Evolutionary conservation across 176 grass and related monocot species (phyloP).

Genomic region (Cenchrus americanus): DNA sequence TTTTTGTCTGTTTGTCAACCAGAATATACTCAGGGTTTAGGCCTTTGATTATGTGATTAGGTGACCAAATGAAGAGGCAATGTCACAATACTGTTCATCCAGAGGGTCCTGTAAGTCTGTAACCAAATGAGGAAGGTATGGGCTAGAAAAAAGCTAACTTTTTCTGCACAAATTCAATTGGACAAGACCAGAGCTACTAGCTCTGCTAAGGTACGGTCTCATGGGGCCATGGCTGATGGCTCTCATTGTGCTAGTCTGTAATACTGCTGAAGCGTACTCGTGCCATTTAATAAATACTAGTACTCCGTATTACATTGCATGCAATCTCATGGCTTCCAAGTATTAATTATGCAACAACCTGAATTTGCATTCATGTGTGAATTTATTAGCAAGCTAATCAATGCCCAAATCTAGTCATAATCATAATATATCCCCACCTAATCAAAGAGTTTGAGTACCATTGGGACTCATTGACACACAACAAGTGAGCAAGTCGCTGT

Average conservation of each 20-base stretch:
- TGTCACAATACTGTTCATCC: too few relatives aligned
- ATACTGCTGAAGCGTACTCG: neutral
- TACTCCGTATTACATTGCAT: neutral
- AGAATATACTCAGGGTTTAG: neutral
- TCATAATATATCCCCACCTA: slow-evolving; percentile 25
- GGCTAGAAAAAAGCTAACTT: too few relatives aligned
- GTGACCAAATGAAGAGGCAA: too few relatives aligned
- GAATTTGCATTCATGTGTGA: slow-evolving; percentile 17
- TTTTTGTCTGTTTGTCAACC: slow-evolving; percentile 31
- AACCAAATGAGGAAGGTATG: too few relatives aligned
- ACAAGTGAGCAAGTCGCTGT: slow-evolving; percentile 28
- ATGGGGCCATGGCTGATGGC: neutral
- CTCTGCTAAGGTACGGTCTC: neutral
- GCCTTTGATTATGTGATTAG: too few relatives aligned
- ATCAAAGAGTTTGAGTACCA: slow-evolving; percentile 45
- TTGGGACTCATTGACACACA: neutral
- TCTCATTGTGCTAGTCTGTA: neutral
- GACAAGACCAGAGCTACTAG: neutral
- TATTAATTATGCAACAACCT: slow-evolving; percentile 1
- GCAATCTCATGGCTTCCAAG: neutral
- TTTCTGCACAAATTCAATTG: too few relatives aligned
- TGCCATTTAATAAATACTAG: slow-evolving; percentile 17
- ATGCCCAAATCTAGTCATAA: slow-evolving; percentile 25
- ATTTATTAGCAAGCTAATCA: slow-evolving; percentile 16
- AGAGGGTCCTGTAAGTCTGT: too few relatives aligned